Percentiles rank a stretch among this genome's conserved stretches.
Evolutionary conservation across 164 flowering plant species (phyloP).

Genomic region (Stephania yunnanensis): DNA sequence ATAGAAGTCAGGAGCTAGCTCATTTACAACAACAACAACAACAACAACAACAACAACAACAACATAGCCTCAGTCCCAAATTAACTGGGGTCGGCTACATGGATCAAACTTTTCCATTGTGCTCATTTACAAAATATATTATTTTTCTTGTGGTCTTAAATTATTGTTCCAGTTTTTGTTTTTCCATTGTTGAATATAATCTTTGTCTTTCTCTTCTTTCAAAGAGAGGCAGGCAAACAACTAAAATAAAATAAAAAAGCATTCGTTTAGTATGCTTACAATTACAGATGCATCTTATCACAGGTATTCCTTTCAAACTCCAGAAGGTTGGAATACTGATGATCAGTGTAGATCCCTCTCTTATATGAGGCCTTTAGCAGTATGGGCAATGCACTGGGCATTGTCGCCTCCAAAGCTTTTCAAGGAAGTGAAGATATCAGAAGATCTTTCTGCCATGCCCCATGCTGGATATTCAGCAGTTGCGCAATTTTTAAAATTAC

Average conservation of each 20-base stretch:
- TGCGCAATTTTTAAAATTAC: constrained; percentile 61
- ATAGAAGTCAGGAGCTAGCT: background rate
- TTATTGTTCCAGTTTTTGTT: background rate
- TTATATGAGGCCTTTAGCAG: constrained; percentile 89
- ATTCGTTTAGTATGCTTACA: background rate
- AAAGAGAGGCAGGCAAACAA: too few relatives aligned
- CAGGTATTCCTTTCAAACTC: constrained; percentile 86
- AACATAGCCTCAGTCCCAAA: too few relatives aligned
- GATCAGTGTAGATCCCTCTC: constrained; percentile 58
- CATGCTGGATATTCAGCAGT: constrained; percentile 60
- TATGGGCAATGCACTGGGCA: constrained; percentile 99
- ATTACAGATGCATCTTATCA: background rate
- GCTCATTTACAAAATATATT: too few relatives aligned
- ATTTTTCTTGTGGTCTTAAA: background rate
- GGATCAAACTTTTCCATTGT: too few relatives aligned
- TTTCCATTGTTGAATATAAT: background rate
- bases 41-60: too few relatives aligned
- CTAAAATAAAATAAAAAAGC: background rate
- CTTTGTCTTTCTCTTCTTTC: too few relatives aligned
- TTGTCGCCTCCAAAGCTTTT: constrained; percentile 36
- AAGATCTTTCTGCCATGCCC: constrained; percentile 21
- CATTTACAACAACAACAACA: too few relatives aligned
- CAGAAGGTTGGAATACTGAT: constrained; percentile 69
- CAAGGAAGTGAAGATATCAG: constrained; percentile 19
- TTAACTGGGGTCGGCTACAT: too few relatives aligned